Base-by-base conservation (phyloP, 2,329 filamentous ascomycete genomes). In the Penicillium digitatum region DNA sequence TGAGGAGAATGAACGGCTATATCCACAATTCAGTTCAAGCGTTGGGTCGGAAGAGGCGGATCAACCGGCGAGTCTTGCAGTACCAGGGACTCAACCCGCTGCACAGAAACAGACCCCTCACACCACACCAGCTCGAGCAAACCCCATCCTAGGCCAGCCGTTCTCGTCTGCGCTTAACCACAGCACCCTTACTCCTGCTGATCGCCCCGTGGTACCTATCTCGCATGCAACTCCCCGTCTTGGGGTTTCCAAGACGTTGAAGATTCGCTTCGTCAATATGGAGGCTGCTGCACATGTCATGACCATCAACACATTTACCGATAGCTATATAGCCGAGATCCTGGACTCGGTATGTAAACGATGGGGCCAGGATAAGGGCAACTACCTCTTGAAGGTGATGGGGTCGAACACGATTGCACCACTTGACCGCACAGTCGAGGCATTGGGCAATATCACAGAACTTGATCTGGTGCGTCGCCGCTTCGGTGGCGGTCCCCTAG, bases 251-350 rank as follows among this genome's bases (percentile, higher is more conserved):
- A 84, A 82, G 66, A 84, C 80, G 0, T 69, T 87, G 40, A 81
- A 78, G 20, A 78, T 87, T 46, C 81, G 84, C 48, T 86, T 82
- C 67, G 80, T 82, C 18, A 82, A 85, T 62, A 74, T 82, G 5
- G 81, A 85, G 54, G 81, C 82, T 61, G 79, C 81, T 29, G 73
- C 72, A 7, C 80, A 79, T 59, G 76, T 76, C 22, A 80, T 79
- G 53, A 79, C 78, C 3, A 72, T 85, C 48, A 79, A 81, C 49
- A 83, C 82, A 29, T 84, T 83, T 3, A 83, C 82, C 1, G 84
- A 87, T 62, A 86, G 82, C 43, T 87, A 87, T 65, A 83, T 87
- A 55, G 84, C 83, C n/a, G 84, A 87, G 66, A 79, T 87, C 46
- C 79, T 87, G 57, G 83, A 86, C 60, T 78, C 80, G 38, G 81